phyloP scores from a whole-genome alignment of 2,329 filamentous ascomycete genomes.

The Parafenestella ontariensis region DNA sequence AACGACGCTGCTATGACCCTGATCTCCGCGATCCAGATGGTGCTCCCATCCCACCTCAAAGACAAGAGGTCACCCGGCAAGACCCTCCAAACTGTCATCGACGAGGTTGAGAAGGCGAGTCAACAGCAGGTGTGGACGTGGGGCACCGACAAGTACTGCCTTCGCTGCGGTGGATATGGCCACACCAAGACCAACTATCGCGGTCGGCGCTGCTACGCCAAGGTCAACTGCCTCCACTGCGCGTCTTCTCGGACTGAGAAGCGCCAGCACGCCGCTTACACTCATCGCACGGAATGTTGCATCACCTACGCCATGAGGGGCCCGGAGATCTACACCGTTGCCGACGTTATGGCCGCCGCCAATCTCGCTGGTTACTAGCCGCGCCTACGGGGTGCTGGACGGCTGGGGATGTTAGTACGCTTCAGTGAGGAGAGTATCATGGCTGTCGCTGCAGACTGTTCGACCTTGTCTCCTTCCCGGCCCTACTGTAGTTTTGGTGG shows the following conservation, averaged over 20 bases:
- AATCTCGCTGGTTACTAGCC: too few species aligned
- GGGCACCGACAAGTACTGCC: constrained; percentile 10
- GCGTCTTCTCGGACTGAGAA: not conserved
- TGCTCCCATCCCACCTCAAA: not conserved
- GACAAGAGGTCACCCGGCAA: not conserved
- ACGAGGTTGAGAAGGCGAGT: constrained; percentile 6
- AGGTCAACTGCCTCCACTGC: constrained; percentile 3
- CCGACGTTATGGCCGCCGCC: not conserved
- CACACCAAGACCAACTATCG: constrained; percentile 1
- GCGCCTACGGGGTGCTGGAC: too few species aligned
- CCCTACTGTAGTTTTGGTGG: too few species aligned
- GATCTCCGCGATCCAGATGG: constrained; percentile 19
- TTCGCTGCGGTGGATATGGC: constrained; percentile 4
- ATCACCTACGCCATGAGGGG: constrained; percentile 2
- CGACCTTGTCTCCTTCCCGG: too few species aligned
- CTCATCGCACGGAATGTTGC: constrained; percentile 4
- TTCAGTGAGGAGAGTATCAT: too few species aligned
- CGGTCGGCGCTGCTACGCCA: not conserved
- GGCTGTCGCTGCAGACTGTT: too few species aligned
- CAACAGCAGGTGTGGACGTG: constrained; percentile 2
- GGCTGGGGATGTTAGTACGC: too few species aligned
- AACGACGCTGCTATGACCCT: constrained; percentile 24
- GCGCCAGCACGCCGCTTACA: not conserved
- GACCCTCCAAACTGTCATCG: not conserved
- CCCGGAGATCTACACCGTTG: not conserved